phyloP scores from a whole-genome alignment of 176 grass and related monocot species.

The Cenchrus purpureus region DNA sequence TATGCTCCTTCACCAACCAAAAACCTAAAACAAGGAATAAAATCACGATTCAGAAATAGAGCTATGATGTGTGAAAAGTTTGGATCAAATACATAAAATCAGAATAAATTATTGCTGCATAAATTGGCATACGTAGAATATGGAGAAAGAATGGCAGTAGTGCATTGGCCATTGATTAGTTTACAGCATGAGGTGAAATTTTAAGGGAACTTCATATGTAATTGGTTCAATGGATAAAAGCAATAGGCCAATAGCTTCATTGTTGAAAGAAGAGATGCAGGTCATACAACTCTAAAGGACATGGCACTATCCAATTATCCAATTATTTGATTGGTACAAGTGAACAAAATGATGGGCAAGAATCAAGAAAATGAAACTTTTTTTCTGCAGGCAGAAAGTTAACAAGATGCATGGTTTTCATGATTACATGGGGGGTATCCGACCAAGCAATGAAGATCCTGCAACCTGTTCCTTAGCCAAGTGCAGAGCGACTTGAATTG shows the following conservation, averaged over 20 bases:
- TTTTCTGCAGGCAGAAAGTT: background rate
- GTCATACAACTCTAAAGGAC: slow-evolving; percentile 12
- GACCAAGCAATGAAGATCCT: slow-evolving; percentile 77
- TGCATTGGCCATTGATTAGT: slow-evolving; percentile 8
- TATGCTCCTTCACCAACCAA: slow-evolving; percentile 84
- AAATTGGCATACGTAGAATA: slow-evolving; percentile 6
- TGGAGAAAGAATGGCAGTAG: background rate
- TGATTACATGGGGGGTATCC: slow-evolving; percentile 98
- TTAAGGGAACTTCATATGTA: slow-evolving; percentile 17
- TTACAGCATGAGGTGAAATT: slow-evolving; percentile 21
- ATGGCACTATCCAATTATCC: background rate
- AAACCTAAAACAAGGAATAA: slow-evolving; percentile 66
- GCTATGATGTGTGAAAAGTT: background rate
- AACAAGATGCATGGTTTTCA: slow-evolving; percentile 18
- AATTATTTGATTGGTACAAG: background rate
- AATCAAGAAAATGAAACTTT: slow-evolving; percentile 21
- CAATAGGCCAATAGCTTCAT: background rate
- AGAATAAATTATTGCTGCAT: background rate
- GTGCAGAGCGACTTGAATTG: slow-evolving; percentile 70
- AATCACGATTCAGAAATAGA: slow-evolving; percentile 16
- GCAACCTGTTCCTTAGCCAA: slow-evolving; percentile 83
- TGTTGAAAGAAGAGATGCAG: slow-evolving; percentile 31
- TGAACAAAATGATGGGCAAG: background rate
- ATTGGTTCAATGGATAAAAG: slow-evolving; percentile 11
- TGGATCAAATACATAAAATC: slow-evolving; percentile 13